Evolutionary conservation across 1,284 basidiomycete species (phyloP), one percentile per base, ranked within the genome.

Genomic region (Microbotryum violaceum): DNA sequence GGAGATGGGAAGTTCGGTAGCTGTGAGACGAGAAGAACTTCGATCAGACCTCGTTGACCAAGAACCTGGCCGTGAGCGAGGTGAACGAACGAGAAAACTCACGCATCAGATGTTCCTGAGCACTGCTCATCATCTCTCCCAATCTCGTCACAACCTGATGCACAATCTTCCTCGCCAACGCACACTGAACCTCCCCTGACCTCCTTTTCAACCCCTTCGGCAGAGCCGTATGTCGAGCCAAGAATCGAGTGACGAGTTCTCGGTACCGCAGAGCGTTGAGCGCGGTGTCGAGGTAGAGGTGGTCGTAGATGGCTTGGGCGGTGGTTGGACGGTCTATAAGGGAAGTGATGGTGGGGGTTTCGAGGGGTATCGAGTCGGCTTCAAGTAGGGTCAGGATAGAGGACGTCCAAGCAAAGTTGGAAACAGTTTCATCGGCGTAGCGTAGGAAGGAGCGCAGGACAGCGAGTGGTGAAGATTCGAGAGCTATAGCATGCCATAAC

Each of bases 211-310:
- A 42, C 12, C 37, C 12, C 37, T 42, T 42, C 37, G 37, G 37
- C 9, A 42, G 37, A 16, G 37, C 3, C 16, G 37, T 10, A 18
- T 42, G 37, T 14, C 37, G 25, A 0, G 50, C 45, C n/a, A 62
- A 7, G 6, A 31, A 29, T 31, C 57, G 23, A 31, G 57, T 56
- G 14, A 62, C n/a, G 7, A 54, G 18, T 44, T 62, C 60, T 49
- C 53, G 54, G 14, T 47, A 16, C 42, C 60, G 49, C 16, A 54
- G 14, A 4, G 6, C 20, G 31, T 57, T 53, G 10, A 62, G 7
- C 33, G n/a, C 29, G 31, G 20, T 4, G 6, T 58, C 57, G 12
- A 48, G 48, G 9, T 27, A 51, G 2, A 62, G 14, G 14, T 5
- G n/a, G 23, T n/a, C 37, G 12, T 16, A 42, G 37, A 42, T 42